Evolutionary conservation across 129 eudicot genomes (phyloP).

Genomic region (Tagetes erecta): DNA sequence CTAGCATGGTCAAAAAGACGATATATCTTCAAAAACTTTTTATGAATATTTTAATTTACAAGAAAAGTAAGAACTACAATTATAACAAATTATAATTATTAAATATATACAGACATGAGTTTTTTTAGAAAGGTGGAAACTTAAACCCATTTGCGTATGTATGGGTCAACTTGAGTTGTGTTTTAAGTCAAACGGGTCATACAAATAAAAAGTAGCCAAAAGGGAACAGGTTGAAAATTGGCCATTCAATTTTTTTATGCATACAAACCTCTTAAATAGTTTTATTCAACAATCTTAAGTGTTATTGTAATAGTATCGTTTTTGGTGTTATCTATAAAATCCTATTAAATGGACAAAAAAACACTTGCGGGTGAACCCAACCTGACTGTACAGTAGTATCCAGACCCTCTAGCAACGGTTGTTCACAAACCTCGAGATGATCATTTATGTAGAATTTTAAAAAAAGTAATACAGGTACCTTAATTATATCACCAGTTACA

Average conservation of each 20-base stretch:
- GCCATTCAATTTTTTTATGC: not conserved
- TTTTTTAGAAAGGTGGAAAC: not conserved
- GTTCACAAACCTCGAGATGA: not conserved
- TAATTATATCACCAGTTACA: conserved; percentile 84
- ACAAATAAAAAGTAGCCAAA: not conserved
- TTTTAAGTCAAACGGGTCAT: not conserved
- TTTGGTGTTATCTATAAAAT: not conserved
- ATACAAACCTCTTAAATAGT: not conserved
- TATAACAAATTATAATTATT: not conserved
- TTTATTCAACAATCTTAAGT: not conserved
- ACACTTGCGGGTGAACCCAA: not conserved
- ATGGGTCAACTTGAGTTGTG: not conserved
- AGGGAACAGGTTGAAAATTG: not conserved
- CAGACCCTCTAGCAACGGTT: not conserved
- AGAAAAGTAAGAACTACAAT: not conserved
- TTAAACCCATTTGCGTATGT: not conserved
- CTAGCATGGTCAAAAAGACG: not conserved
- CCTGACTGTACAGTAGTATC: not conserved
- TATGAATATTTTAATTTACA: not conserved
- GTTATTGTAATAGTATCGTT: not conserved
- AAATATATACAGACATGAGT: not conserved
- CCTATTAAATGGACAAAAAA: not conserved
- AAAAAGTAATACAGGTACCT: conserved; percentile 47
- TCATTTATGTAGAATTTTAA: not conserved
- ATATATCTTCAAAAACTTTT: not conserved